Base-by-base conservation (phyloP, 257 asterid species). In the Primulina tabacum region DNA sequence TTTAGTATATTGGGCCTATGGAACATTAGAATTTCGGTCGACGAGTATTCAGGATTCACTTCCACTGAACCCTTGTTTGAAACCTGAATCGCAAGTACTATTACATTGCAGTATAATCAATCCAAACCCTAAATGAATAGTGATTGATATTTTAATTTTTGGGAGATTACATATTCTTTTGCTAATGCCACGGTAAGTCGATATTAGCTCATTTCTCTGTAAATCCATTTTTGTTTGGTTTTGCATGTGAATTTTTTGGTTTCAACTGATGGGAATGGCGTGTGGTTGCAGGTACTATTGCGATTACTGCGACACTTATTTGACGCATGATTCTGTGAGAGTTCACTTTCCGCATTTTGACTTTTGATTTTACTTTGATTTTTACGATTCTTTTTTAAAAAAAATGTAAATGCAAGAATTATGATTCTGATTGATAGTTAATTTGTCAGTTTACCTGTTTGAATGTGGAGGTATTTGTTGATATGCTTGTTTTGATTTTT, bases 241-340 rank as follows among this genome's bases (percentile, higher is more conserved):
- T 62, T 26, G 21, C 11, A 24, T 32, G 17, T 14, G 20, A 40
- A 24, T 38, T 67, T 56, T 60, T 20, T 24, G 8, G 28, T 35
- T 56, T 16, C 66, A 72, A 53, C 50, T 76, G 14, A 65, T 61
- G 71, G 60, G 8, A 14, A 10, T 17, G 12, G 4, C 59, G 53
- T 57, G 20, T 32, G 2, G 56, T 75, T 69, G 77, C 80, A 92
- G 98, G 85, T 92, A 92, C 73, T 92, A 88, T 77, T 92, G 98
- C 64, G 98, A 92, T 77, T 92, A 92, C 65, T 92, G 98, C 81
- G 97, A 92, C 70, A 90, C 98, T 62, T 92, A 90, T 87, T 77
- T 92, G 88, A 92, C 98, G n/a, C 98, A 92, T 73, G 98, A 92
- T 83, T 90, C 98, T 17, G 98, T 92, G 70, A 82, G 95, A 65